Evolutionary conservation across 768 basidiomycete species (phyloP).

Genomic region (Xerocomus brunneocitrinus): DNA sequence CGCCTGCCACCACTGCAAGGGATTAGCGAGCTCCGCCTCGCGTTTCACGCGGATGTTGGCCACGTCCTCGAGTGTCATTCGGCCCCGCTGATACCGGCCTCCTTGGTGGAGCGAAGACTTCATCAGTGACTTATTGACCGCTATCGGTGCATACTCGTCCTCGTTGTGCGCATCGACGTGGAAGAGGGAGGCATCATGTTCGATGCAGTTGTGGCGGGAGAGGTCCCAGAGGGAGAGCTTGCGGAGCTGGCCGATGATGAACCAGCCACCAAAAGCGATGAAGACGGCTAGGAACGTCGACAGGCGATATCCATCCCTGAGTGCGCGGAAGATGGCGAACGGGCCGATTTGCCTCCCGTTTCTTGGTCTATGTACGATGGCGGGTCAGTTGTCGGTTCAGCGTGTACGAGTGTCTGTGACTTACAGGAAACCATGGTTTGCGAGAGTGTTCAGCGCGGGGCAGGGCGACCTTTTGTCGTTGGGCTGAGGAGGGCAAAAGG

Average conservation of each 20-base stretch:
- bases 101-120: conserved; percentile 38
- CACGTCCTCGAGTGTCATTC: conserved; percentile 34
- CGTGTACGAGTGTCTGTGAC: conserved; percentile 23
- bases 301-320: conserved; percentile 48
- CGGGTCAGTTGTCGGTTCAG: not conserved
- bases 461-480: conserved; percentile 61
- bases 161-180: conserved; percentile 42
- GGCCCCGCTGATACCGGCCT: conserved; percentile 20
- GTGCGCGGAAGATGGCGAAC: conserved; percentile 35
- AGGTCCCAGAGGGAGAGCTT: conserved; percentile 36
- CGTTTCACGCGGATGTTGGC: conserved; percentile 49
- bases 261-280: conserved; percentile 45
- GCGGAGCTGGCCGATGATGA: conserved; percentile 37
- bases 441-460: conserved; percentile 69
- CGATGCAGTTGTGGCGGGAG: conserved; percentile 46
- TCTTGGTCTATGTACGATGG: conserved; percentile 36
- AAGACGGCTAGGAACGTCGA: conserved; percentile 43
- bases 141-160: conserved; percentile 44
- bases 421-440: conserved; percentile 73
- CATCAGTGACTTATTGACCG: conserved; percentile 38
- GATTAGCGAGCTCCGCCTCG: conserved; percentile 36
- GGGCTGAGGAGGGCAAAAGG: conserved; percentile 40
- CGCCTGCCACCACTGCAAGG: conserved; percentile 41
- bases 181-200: conserved; percentile 59
- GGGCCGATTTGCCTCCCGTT: conserved; percentile 47